Evolutionary conservation across 352 stramenopile species (phyloP).

Genomic region (Phytophthora ohioensis): DNA sequence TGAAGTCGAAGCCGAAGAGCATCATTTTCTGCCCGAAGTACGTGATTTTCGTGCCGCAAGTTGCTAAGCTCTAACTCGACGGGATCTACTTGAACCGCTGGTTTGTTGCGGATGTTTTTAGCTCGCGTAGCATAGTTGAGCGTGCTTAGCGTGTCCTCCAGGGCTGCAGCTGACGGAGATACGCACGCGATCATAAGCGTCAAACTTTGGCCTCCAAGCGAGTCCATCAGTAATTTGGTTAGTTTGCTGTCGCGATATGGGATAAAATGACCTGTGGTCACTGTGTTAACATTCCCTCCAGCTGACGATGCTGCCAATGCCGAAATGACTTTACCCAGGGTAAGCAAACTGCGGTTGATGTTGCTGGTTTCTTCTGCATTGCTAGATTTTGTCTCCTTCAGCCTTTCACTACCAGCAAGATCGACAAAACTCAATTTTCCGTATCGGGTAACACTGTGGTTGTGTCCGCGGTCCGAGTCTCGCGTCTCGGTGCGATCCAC

Average conservation of each 20-base stretch:
- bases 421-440: slow-evolving; percentile 89
- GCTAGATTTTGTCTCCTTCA: slow-evolving; percentile 78
- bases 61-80: slow-evolving; percentile 66
- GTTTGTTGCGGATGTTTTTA: slow-evolving; percentile 89
- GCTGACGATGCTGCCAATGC: slow-evolving; percentile 62
- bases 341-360: slow-evolving; percentile 88
- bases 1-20: slow-evolving; percentile 60
- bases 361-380: slow-evolving; percentile 83
- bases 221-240: slow-evolving; percentile 89
- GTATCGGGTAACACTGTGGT: slow-evolving; percentile 60
- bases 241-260: slow-evolving; percentile 89
- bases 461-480: slow-evolving; percentile 45
- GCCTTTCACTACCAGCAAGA: slow-evolving; percentile 74
- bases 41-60: slow-evolving; percentile 73
- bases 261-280: slow-evolving; percentile 51
- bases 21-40: slow-evolving; percentile 65
- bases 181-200: slow-evolving; percentile 90
- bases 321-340: slow-evolving; percentile 88
- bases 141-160: slow-evolving; percentile 86
- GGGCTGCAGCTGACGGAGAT: slow-evolving; percentile 56
- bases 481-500: slow-evolving; percentile 68
- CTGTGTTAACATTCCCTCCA: neutral
- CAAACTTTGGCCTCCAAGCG: slow-evolving; percentile 79
- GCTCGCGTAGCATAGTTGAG: slow-evolving; percentile 87
- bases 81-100: slow-evolving; percentile 73